Base-by-base conservation (phyloP, 2,329 filamentous ascomycete species). In the Pyricularia sp. region DNA sequence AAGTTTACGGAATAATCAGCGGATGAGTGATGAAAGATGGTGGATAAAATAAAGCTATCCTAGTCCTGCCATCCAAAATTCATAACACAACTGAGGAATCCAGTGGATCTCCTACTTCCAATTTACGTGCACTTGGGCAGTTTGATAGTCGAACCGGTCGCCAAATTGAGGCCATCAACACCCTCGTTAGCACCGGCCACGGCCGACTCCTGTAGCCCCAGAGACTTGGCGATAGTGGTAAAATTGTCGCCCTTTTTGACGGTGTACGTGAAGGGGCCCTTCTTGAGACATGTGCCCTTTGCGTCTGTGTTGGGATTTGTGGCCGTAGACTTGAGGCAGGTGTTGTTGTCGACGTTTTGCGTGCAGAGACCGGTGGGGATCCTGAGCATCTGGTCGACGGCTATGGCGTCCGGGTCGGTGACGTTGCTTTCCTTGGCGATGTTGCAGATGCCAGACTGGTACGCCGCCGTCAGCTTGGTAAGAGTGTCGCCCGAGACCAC, bases 361-460 rank as follows among this genome's bases (percentile, higher is more conserved):
- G n/a, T 60, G 55, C 63, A 64, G 31, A 60, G n/a, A 3, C 26
- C 59, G 9, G 33, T 60, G 16, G 63, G 63, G 28, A 60, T 19
- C 31, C 26, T 40, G 49, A 64, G 53, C 31, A 28, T 10, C 63
- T 64, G 63, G 55, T 24, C 55, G 13, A 60, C 16, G 22, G 6
- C 4, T 22, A 64, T 33, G 10, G 28, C 22, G 63, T 60, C 63
- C 53, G 55, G 30, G 63, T 60, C 40, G 22, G 31, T 12, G 63
- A 60, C 9, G 12, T 64, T 64, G 55, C 8, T 44, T 10, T n/a
- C 55, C 31, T 44, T 60, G 10, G 33, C 63, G 31, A 60, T 64
- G 53, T 64, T 64, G 63, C 63, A 64, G 53, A 64, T 61, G 22
- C 63, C 55, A 3, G 63, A 64, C 49, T 60, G 49, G 63, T 60